phyloP scores from a whole-genome alignment of 1,139 yeast species.

The Yamadazyma dushanensis region DNA sequence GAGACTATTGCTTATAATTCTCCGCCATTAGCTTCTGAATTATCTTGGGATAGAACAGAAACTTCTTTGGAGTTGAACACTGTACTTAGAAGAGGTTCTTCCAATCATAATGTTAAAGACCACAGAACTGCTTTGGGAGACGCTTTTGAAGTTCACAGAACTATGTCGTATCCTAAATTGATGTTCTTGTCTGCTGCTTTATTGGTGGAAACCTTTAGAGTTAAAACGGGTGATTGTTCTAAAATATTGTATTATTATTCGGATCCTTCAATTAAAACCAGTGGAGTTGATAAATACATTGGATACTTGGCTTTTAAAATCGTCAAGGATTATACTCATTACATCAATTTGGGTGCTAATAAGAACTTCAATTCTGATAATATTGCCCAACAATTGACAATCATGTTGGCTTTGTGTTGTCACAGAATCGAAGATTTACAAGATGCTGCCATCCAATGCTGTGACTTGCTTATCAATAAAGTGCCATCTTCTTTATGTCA shows the following conservation, averaged over 20 bases:
- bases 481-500: slow-evolving; percentile 86
- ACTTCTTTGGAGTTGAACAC: slow-evolving; percentile 91
- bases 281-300: slow-evolving; percentile 73
- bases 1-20: slow-evolving; percentile 79
- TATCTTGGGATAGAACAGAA: slow-evolving; percentile 83
- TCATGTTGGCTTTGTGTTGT: slow-evolving; percentile 69
- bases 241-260: slow-evolving; percentile 73
- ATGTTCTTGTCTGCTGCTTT: slow-evolving; percentile 87
- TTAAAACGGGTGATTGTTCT: slow-evolving; percentile 79
- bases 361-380: slow-evolving; percentile 55
- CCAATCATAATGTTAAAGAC: slow-evolving; percentile 75
- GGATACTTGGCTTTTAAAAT: slow-evolving; percentile 64
- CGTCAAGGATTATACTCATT: slow-evolving; percentile 54
- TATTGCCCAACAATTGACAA: slow-evolving; percentile 71
- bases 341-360: slow-evolving; percentile 47
- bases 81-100: slow-evolving; percentile 85
- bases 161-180: slow-evolving; percentile 73
- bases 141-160: slow-evolving; percentile 50
- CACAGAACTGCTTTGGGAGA: slow-evolving; percentile 63
- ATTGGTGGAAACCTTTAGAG: slow-evolving; percentile 76
- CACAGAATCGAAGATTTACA: slow-evolving; percentile 78
- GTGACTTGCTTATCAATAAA: slow-evolving; percentile 63
- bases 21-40: slow-evolving; percentile 90
- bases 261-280: slow-evolving; percentile 76
- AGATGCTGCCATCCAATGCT: slow-evolving; percentile 76